Conservation (phyloP, 129 eudicot species). For the Rutidosis leptorrhynchoides region DNA sequence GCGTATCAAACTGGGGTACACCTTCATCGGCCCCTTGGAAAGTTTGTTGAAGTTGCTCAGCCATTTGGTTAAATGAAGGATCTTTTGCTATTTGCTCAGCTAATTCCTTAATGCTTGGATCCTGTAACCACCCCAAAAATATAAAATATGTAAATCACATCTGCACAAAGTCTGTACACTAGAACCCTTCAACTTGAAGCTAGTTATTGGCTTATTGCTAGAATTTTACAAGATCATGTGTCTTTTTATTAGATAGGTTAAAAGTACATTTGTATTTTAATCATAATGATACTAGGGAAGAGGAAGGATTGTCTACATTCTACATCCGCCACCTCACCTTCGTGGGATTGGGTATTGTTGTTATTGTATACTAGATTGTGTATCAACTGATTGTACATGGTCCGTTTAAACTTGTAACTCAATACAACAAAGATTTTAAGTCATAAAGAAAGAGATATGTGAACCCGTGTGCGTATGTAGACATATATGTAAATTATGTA, state of each 20-base stretch:
- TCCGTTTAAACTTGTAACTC: background rate
- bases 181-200: background rate
- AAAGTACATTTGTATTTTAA: background rate
- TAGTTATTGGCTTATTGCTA: background rate
- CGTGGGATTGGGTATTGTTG: no score
- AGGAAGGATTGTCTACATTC: no score
- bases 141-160: background rate
- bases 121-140: constrained; percentile 42
- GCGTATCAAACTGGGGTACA: constrained; percentile 67
- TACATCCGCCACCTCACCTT: no score
- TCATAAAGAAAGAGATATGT: background rate
- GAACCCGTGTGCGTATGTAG: background rate
- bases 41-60: constrained; percentile 85
- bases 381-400: background rate
- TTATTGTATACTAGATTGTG: no score
- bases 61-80: constrained; percentile 90
- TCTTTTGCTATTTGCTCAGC: constrained; percentile 97
- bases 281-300: background rate
- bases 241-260: background rate
- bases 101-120: constrained; percentile 89
- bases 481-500: background rate
- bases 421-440: background rate
- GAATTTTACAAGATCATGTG: background rate
- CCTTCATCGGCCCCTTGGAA: constrained; percentile 70
- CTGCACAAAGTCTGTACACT: background rate